phyloP scores from a whole-genome alignment of 1,284 basidiomycete species.

The Melampsora americana region DNA sequence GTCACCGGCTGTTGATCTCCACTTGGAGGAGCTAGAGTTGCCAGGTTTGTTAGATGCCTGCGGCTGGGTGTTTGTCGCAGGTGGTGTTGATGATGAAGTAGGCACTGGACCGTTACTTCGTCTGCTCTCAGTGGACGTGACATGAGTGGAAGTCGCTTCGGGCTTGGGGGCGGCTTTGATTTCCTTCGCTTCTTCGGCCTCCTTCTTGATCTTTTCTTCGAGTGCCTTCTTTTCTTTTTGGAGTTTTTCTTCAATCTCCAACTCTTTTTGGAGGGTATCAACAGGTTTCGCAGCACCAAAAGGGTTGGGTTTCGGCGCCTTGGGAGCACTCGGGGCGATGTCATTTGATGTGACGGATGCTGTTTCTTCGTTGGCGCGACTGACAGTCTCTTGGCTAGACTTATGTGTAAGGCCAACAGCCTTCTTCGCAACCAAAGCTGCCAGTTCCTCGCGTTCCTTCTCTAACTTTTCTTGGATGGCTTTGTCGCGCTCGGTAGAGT shows the following conservation, averaged over 20 bases:
- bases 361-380: background rate
- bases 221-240: slow-evolving; percentile 21
- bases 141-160: background rate
- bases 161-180: background rate
- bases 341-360: background rate
- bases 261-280: slow-evolving; percentile 34
- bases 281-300: slow-evolving; percentile 41
- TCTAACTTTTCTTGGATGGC: slow-evolving; percentile 34
- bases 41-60: slow-evolving; percentile 1
- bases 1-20: slow-evolving; percentile 18
- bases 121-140: background rate
- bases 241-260: slow-evolving; percentile 38
- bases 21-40: slow-evolving; percentile 9
- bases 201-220: slow-evolving; percentile 37
- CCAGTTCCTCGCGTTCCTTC: slow-evolving; percentile 17
- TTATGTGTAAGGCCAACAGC: background rate
- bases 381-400: background rate
- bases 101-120: slow-evolving; percentile 4
- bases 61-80: background rate
- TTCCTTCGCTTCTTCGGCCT: slow-evolving; percentile 13
- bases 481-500: slow-evolving; percentile 33
- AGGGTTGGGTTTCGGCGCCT: slow-evolving; percentile 26
- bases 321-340: background rate
- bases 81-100: background rate
- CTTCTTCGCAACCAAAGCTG: slow-evolving; percentile 13